A percentile compares a stretch with the other conserved stretches of the same genome.
phyloP scores from a whole-genome alignment of 1,139 yeast species.

The Yamadazyma diddensiae region DNA sequence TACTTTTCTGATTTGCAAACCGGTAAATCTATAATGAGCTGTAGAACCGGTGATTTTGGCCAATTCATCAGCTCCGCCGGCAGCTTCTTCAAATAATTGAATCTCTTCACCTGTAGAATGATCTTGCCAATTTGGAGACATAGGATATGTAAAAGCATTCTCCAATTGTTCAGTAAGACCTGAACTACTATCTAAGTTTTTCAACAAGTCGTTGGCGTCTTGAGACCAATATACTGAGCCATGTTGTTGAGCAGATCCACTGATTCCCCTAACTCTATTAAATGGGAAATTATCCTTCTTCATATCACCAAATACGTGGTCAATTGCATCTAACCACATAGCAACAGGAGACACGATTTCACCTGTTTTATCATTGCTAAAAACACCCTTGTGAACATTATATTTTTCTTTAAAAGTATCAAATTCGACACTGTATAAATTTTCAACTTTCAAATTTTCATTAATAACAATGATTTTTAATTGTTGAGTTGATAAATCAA shows the following conservation, averaged over 20 bases:
- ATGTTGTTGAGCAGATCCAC: slow-evolving; percentile 92
- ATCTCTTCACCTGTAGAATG: slow-evolving; percentile 79
- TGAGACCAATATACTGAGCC: slow-evolving; percentile 82
- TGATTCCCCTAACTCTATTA: slow-evolving; percentile 58
- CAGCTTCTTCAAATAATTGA: slow-evolving; percentile 54
- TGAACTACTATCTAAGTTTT: slow-evolving; percentile 19
- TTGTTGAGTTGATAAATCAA: slow-evolving; percentile 90
- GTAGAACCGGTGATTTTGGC: slow-evolving; percentile 78
- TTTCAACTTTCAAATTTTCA: slow-evolving; percentile 48
- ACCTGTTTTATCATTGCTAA: slow-evolving; percentile 47
- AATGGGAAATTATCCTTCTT: slow-evolving; percentile 54
- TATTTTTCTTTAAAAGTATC: slow-evolving; percentile 57
- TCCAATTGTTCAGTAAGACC: slow-evolving; percentile 45
- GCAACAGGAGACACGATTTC: slow-evolving; percentile 75
- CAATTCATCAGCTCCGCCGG: slow-evolving; percentile 62
- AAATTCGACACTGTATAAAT: slow-evolving; percentile 67
- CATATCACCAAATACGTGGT: slow-evolving; percentile 59
- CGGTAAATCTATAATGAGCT: slow-evolving; percentile 89
- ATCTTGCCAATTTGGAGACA: slow-evolving; percentile 94
- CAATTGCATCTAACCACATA: slow-evolving; percentile 88
- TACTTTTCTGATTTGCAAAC: slow-evolving; percentile 80
- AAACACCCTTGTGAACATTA: slow-evolving; percentile 70
- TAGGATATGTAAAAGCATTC: slow-evolving; percentile 55
- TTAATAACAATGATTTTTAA: slow-evolving; percentile 71
- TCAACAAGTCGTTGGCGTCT: slow-evolving; percentile 41